Evolutionary conservation across 2,329 filamentous ascomycete species (phyloP), one percentile per base, ranked within the genome.

Genomic region (Diplodia corticola): DNA sequence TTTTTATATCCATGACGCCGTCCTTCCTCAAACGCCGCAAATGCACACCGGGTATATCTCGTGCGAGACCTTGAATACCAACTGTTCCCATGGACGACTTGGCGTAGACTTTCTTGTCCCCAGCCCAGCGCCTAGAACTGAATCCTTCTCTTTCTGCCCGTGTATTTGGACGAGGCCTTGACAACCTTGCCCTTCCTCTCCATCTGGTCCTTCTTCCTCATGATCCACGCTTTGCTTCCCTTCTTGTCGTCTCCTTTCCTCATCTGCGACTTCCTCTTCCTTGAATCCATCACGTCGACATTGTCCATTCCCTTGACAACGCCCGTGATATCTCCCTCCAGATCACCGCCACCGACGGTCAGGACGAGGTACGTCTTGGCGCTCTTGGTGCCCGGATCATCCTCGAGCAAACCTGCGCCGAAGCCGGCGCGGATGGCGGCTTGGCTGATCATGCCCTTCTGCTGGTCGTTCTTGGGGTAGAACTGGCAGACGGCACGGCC

Each of bases 381-480:
- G 75, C 93, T 97, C 84, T 99, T 99, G 44, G 95, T 99, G 50
- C 93, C 94, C 0, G 91, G 91, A 76, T 98, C 94, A 78, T 99
- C 95, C 78, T 98, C 94, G 55, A 99, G 82, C 37, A 99, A 85
- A 80, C 95, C 95, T 0, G 95, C 95, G 55, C 95, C 94, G 73
- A 99, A 99, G 0, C 95, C 95, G 1, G 95, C 95, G 75, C 91
- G 93, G 68, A 98, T 90, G 0, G 95, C 95, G 0, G 95, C 95
- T 67, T 87, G 85, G 61, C 89, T 92, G 71, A 99, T 96, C 93
- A 99, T 97, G 74, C 86, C 88, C 74, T 93, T 87, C 81, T 99
- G 95, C 69, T 87, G 84, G 71, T 96, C 91, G 77, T 99, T 98
- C 81, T 97, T 97, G 2, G 95, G 95, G 77, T 99, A 99, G 78